A percentile compares a stretch with the other conserved stretches of the same genome.
Evolutionary conservation across 2,329 filamentous ascomycete genomes (phyloP).

Genomic region (Claviceps quebecensis): DNA sequence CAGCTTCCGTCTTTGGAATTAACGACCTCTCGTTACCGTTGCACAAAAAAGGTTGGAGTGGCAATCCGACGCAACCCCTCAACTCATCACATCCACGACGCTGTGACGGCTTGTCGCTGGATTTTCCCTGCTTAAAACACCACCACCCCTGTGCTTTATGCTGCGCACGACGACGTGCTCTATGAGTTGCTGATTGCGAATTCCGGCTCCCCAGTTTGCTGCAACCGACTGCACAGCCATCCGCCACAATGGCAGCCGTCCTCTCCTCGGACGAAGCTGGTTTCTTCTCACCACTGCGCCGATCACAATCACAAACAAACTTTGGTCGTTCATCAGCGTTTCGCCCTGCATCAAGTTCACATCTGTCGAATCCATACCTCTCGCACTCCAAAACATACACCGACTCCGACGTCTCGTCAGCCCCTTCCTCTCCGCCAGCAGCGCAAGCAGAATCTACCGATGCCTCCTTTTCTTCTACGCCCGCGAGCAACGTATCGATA

Average conservation of each 20-base stretch:
- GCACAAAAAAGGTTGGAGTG: background rate
- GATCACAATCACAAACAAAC: conserved; percentile 47
- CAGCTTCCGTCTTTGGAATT: background rate
- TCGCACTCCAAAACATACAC: conserved; percentile 28
- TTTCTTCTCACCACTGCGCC: conserved; percentile 43
- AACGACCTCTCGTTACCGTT: background rate
- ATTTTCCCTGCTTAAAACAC: background rate
- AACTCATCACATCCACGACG: background rate
- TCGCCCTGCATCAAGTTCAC: conserved; percentile 30
- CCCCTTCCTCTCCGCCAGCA: conserved; percentile 41
- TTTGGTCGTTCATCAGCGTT: conserved; percentile 32
- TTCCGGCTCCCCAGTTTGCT: background rate
- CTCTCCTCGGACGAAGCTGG: conserved; percentile 41
- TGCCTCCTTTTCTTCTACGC: conserved; percentile 47
- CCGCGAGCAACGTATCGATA: conserved; percentile 48
- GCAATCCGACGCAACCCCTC: background rate
- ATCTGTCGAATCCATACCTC: conserved; percentile 26
- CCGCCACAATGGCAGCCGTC: conserved; percentile 38
- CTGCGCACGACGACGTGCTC: background rate
- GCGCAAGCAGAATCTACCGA: conserved; percentile 38
- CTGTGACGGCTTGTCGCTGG: background rate
- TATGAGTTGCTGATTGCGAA: background rate
- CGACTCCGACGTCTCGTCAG: conserved; percentile 36
- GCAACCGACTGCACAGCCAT: background rate
- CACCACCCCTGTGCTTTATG: background rate